Percentiles rank a stretch among this genome's conserved stretches.
phyloP scores from a whole-genome alignment of 306 rosid species.

The Rosa persica region DNA sequence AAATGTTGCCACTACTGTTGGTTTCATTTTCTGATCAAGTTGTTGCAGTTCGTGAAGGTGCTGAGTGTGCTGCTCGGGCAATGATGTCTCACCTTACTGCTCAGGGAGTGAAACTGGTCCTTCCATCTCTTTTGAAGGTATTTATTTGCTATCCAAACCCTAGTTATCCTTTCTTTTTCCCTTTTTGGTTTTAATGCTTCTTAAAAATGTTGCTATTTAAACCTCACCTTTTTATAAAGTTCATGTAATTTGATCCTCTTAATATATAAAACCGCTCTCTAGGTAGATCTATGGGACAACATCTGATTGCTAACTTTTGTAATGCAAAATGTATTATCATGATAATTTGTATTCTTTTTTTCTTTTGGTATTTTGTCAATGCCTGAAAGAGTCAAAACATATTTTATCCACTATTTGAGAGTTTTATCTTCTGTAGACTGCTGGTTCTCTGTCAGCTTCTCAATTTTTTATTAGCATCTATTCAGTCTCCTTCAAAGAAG shows the following conservation, averaged over 20 bases:
- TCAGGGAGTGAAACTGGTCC: constrained; percentile 98
- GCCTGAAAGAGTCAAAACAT: neutral
- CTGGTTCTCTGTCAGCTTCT: neutral
- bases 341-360: neutral
- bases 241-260: neutral
- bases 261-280: neutral
- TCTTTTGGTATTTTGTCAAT: neutral
- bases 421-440: neutral
- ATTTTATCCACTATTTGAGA: neutral
- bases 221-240: neutral
- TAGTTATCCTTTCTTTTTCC: neutral
- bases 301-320: neutral
- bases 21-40: constrained; percentile 99
- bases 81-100: constrained; percentile 98
- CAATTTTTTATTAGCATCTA: neutral
- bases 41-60: constrained; percentile 92
- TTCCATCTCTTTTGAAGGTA: constrained; percentile 96
- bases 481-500: neutral
- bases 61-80: constrained; percentile 98
- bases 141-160: constrained; percentile 12
- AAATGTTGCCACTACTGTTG: constrained; percentile 86
- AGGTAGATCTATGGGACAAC: neutral
- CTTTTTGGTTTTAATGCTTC: neutral
- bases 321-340: neutral
- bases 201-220: neutral